phyloP scores from a whole-genome alignment of 2,329 filamentous ascomycete species.

The Ceratocystis cubensis region DNA sequence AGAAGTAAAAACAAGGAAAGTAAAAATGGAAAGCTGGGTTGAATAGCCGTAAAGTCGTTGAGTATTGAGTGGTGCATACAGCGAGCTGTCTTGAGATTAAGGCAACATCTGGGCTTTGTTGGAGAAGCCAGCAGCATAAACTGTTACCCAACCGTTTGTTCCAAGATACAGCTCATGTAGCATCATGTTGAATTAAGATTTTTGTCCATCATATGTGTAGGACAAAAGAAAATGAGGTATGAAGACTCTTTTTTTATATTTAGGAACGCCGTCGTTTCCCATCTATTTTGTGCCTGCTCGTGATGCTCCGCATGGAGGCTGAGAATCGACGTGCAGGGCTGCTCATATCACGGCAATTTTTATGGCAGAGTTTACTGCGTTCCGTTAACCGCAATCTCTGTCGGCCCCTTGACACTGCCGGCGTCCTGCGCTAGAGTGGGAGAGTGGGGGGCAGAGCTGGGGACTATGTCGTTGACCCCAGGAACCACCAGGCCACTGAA shows the following conservation, averaged over 20 bases:
- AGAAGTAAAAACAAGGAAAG: neutral
- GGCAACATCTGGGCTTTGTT: conserved; percentile 14
- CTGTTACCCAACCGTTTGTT: neutral
- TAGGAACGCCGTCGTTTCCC: neutral
- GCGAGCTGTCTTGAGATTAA: neutral
- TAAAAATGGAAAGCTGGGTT: conserved; percentile 19
- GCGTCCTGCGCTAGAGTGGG: conserved; percentile 18
- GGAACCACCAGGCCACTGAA: conserved; percentile 66
- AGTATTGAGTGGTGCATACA: conserved; percentile 13
- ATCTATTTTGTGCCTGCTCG: neutral
- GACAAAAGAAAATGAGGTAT: neutral
- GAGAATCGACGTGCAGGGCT: neutral
- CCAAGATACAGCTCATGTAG: neutral
- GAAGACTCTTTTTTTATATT: conserved; percentile 1
- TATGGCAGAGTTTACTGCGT: conserved; percentile 11
- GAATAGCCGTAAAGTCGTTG: conserved; percentile 22
- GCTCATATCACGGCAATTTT: neutral
- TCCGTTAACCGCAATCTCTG: conserved; percentile 18
- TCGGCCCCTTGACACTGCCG: neutral
- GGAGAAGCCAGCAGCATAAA: conserved; percentile 16
- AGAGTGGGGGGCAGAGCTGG: conserved; percentile 14
- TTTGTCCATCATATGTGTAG: conserved; percentile 7
- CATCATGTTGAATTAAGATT: conserved; percentile 19
- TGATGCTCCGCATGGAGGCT: neutral
- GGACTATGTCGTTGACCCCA: conserved; percentile 39